Evolutionary conservation across 2,329 filamentous ascomycete species (phyloP), one percentile per base, ranked within the genome.

Genomic region (Alternaria gaisen): DNA sequence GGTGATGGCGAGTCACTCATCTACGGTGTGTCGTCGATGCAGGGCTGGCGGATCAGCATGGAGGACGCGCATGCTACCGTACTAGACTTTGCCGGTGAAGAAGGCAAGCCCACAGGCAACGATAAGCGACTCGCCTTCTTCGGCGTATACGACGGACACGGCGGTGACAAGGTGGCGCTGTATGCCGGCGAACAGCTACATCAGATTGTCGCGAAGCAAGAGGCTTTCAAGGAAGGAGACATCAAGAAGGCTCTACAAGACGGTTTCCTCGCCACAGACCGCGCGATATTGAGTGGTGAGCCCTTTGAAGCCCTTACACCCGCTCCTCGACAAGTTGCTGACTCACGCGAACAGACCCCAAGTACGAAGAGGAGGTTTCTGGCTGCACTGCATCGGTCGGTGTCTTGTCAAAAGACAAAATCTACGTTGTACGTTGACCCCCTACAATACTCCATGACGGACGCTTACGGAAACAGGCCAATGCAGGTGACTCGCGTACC

Each of bases 11-110:
- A 97, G 69, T 90, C 92, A 78, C 89, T 97, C 78, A 83, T 95
- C 78, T 99, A 92, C 81, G 95, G 95, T 77, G 89, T 98, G 69
- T 99, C 95, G 69, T 93, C 93, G 82, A 99, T 99, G 95, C 95
- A 99, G 83, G 95, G 95, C 85, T 99, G 95, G 95, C 91, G 95
- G 83, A 98, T 99, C 83, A 97, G 92, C 85, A 99, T 99, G 95
- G 95, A 99, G 81, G 95, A 99, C 80, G 90, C 95, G 66, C 95
- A 99, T 83, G 92, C 92, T 64, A 87, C 91, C 57, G 84, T 98
- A 53, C 91, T 99, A 78, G 92, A 98, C 80, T 88, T 98, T 63
- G 83, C 84, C 63, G 82, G 82, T 71, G 81, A 81, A 36, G 78
- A 76, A 61, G 82, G 84, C 64, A 83, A 86, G 67, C 71, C 90